A percentile compares a stretch with the other conserved stretches of the same genome.
Conservation (phyloP, 768 basidiomycete genomes). For the Boletus rubescentipes region DNA sequence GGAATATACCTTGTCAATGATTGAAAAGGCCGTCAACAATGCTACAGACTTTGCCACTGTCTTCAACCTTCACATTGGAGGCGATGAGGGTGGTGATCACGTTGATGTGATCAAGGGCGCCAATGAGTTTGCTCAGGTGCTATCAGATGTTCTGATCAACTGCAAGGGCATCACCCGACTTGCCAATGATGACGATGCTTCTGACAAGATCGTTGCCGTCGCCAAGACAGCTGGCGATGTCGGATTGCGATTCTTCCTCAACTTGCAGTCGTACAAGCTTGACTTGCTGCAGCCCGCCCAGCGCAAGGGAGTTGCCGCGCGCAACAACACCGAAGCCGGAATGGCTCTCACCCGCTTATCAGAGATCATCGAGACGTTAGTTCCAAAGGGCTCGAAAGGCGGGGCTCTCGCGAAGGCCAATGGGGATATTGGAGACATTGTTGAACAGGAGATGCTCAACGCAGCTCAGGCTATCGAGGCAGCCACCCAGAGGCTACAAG, state of each 20-base stretch:
- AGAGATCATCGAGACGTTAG: constrained; percentile 79
- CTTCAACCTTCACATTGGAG: constrained; percentile 87
- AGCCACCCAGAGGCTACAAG: constrained; percentile 86
- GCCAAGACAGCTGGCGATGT: constrained; percentile 88
- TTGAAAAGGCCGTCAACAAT: constrained; percentile 93
- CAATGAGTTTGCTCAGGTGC: constrained; percentile 92
- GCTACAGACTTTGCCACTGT: constrained; percentile 95
- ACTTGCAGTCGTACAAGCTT: constrained; percentile 93
- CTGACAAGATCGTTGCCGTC: constrained; percentile 82
- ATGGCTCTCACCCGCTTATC: constrained; percentile 80
- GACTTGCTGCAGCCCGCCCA: constrained; percentile 71
- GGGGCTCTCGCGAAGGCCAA: constrained; percentile 71
- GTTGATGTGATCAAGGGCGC: constrained; percentile 98
- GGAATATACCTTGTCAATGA: constrained; percentile 97
- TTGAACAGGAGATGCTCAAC: constrained; percentile 93
- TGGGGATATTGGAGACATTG: constrained; percentile 93
- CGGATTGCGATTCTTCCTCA: constrained; percentile 90
- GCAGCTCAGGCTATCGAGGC: constrained; percentile 92
- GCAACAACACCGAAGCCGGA: constrained; percentile 87
- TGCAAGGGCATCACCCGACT: constrained; percentile 96
- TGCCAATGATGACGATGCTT: constrained; percentile 85
- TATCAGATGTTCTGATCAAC: constrained; percentile 89
- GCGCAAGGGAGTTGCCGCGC: constrained; percentile 83
- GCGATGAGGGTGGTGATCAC: constrained; percentile 87
- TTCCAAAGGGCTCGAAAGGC: constrained; percentile 79